Evolutionary conservation across 768 basidiomycete species (phyloP), one percentile per base, ranked within the genome.

Genomic region (Pulveroboletus sp.): DNA sequence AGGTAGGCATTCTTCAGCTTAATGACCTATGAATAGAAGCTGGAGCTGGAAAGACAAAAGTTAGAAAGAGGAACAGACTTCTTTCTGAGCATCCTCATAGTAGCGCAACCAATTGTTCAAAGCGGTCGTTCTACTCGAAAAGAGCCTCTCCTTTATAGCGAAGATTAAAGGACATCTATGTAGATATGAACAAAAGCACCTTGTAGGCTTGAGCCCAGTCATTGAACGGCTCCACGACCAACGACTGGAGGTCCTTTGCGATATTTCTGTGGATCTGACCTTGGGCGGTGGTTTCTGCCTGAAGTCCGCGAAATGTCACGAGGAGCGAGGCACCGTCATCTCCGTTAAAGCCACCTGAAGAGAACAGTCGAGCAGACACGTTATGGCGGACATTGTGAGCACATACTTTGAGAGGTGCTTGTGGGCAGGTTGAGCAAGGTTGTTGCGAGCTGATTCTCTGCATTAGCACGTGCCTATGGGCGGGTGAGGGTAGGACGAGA

Each of bases 291-390:
- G 87, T 81, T 66, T 93, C 90, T 52, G 76, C 75, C 60, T 91
- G 87, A 32, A 93, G 76, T 14, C 90, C 88, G 13, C 81, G 82
- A 66, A 93, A 90, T 2, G 88, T 78, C 71, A 86, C 79, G 36
- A 87, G 75, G 13, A 93, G 71, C 1, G 90, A 89, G 17, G 90
- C 90, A 9, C 90, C 90, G 51, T 92, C 90, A 59, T 93, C 90
- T n/a, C 75, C 78, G 49, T 72, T 71, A 59, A 91, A 94, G 24
- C 85, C 90, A 7, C 74, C 72, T 51, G 76, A 82, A 84, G 53
- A 17, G 49, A 25, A 43, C 42, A 35, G 51, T 44, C 47, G 53
- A 23, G 29, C 35, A 54, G 49, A 24, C 44, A 45, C 23, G 35
- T 43, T 9, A 21, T 10, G 13, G 27, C 14, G 50, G 49, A 38